These are phyloP conservation scores for Pseudogymnoascus sp. DNA, from an alignment of 2,329 filamentous ascomycete genomes.

Conservation along the genomic window DNA sequence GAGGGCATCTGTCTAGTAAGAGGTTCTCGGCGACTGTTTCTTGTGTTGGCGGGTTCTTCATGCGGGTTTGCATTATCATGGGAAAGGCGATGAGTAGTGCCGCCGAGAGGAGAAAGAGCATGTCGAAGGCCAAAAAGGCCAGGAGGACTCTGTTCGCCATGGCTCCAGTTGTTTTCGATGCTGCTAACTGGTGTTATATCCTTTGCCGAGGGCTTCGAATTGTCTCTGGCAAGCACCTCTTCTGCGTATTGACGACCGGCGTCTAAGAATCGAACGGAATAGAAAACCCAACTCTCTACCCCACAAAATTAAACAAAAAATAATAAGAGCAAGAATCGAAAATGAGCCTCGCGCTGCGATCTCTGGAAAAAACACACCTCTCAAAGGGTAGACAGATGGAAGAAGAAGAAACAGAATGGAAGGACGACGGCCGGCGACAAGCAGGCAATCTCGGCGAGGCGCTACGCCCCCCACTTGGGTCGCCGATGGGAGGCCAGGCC, in stretches of 20 bases:
- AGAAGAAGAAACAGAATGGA: not conserved
- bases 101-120: slow-evolving; percentile 44
- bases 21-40: slow-evolving; percentile 43
- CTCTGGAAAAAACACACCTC: not conserved
- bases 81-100: slow-evolving; percentile 44
- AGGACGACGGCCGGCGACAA: not conserved
- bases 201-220: not conserved
- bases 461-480: slow-evolving; percentile 1
- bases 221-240: not conserved
- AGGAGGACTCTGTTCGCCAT: slow-evolving; percentile 46
- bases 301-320: slow-evolving; percentile 2
- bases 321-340: not conserved
- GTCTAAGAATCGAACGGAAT: not conserved
- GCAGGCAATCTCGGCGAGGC: not conserved
- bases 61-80: slow-evolving; percentile 38
- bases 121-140: slow-evolving; percentile 41
- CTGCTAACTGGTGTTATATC: not conserved
- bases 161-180: not conserved
- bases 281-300: not conserved
- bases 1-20: slow-evolving; percentile 42
- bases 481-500: not conserved
- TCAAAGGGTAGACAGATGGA: slow-evolving; percentile 3
- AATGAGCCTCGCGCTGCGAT: slow-evolving; percentile 3
- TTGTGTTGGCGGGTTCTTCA: slow-evolving; percentile 34
- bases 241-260: not conserved